A percentile compares a stretch with the other conserved stretches of the same genome.
These are phyloP conservation scores for Cinnamomum micranthum DNA, from an alignment of 164 flowering plant species.

Conservation along the genomic window DNA sequence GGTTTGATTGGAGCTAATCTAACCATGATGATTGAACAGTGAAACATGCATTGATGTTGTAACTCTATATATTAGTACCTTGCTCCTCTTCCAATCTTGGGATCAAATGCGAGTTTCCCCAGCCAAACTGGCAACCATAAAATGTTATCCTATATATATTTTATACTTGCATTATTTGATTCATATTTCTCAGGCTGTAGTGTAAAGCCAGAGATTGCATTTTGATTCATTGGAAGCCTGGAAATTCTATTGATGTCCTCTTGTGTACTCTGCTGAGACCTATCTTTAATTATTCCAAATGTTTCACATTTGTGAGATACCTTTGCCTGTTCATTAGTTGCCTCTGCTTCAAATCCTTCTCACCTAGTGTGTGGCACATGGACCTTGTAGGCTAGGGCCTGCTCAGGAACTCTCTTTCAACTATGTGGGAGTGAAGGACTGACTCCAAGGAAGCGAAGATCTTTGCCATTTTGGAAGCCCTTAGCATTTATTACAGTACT, in stretches of 20 bases:
- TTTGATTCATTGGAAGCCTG: background rate
- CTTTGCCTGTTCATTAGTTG: too few relatives aligned
- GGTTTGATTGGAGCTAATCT: conserved; percentile 14
- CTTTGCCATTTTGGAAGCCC: too few relatives aligned
- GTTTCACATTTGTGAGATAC: too few relatives aligned
- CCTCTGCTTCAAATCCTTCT: too few relatives aligned
- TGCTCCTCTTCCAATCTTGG: background rate
- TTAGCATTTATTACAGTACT: too few relatives aligned
- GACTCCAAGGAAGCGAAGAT: too few relatives aligned
- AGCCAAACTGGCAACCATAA: background rate
- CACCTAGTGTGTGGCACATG: too few relatives aligned
- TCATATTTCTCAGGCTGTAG: background rate
- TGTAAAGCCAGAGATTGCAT: background rate
- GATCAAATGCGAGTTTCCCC: background rate
- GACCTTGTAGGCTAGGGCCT: too few relatives aligned
- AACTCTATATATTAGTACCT: background rate
- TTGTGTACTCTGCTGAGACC: background rate
- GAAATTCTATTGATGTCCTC: background rate
- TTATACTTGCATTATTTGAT: background rate
- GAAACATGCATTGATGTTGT: background rate
- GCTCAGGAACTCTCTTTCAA: too few relatives aligned
- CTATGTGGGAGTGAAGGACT: too few relatives aligned
- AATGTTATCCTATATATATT: background rate
- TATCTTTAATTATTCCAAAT: too few relatives aligned
- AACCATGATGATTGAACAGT: background rate